phyloP scores from a whole-genome alignment of 202 grass and related monocot genomes.

The Setaria viridis region DNA sequence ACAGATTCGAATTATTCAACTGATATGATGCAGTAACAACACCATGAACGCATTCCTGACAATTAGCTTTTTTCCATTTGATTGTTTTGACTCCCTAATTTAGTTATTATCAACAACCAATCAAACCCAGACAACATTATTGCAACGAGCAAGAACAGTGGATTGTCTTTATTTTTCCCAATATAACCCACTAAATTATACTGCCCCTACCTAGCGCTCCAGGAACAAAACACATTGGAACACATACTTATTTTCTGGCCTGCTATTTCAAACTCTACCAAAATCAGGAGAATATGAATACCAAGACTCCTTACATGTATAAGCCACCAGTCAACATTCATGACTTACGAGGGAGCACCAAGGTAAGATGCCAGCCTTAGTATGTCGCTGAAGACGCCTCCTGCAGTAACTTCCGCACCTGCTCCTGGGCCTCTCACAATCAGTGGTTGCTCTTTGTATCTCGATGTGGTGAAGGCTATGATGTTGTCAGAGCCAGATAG shows the following conservation, averaged over 20 bases:
- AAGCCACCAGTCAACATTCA: background rate
- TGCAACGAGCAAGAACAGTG: background rate
- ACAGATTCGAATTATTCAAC: background rate
- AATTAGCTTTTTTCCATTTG: background rate
- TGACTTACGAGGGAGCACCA: slow-evolving; percentile 70
- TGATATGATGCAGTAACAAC: background rate
- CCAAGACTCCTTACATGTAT: background rate
- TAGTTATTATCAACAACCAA: background rate
- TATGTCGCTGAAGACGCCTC: slow-evolving; percentile 90
- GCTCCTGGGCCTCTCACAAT: slow-evolving; percentile 87
- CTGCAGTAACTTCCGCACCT: slow-evolving; percentile 90
- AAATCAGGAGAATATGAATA: background rate
- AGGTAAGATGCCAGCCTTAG: slow-evolving; percentile 85
- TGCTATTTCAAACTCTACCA: background rate
- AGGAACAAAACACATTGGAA: background rate
- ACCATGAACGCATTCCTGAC: background rate
- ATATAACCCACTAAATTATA: background rate
- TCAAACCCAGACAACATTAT: background rate
- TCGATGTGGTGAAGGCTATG: slow-evolving; percentile 88
- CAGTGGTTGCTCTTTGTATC: slow-evolving; percentile 84
- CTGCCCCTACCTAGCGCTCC: background rate
- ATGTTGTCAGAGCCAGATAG: slow-evolving; percentile 91
- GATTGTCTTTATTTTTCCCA: background rate
- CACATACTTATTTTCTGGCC: slow-evolving; percentile 19
- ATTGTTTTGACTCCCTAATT: background rate